Evolutionary conservation across 1,139 yeast species (phyloP).

Genomic region (Groenewaldozyma auringiensis): DNA sequence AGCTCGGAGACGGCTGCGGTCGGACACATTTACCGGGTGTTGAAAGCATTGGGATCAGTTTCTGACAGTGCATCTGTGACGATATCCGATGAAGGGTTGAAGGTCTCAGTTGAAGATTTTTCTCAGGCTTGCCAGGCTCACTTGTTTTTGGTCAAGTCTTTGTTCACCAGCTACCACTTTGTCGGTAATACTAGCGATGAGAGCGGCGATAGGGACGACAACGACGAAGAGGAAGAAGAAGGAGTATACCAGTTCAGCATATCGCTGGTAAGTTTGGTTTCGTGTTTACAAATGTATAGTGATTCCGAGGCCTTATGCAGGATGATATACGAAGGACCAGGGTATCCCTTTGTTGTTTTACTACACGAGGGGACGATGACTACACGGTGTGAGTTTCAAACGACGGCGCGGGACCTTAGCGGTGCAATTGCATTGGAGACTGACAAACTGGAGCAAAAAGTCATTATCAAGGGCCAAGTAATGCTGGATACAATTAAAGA

Average conservation of each 20-base stretch:
- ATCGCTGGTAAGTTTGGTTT: slow-evolving; percentile 21
- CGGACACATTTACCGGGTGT: slow-evolving; percentile 22
- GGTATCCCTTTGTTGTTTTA: slow-evolving; percentile 58
- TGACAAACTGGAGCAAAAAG: slow-evolving; percentile 53
- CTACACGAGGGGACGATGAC: slow-evolving; percentile 63
- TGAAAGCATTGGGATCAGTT: slow-evolving; percentile 23
- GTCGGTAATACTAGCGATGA: slow-evolving; percentile 6
- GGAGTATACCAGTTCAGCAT: slow-evolving; percentile 14
- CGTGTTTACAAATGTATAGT: slow-evolving; percentile 25
- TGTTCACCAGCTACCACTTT: slow-evolving; percentile 22
- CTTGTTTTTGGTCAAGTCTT: slow-evolving; percentile 18
- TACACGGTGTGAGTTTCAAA: slow-evolving; percentile 64
- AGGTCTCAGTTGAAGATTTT: slow-evolving; percentile 23
- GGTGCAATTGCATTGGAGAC: slow-evolving; percentile 27
- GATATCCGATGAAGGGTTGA: slow-evolving; percentile 25
- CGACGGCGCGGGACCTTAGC: slow-evolving; percentile 39
- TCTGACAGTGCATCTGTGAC: slow-evolving; percentile 20
- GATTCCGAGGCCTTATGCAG: slow-evolving; percentile 18
- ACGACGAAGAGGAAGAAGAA: slow-evolving; percentile 9
- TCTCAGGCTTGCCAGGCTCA: slow-evolving; percentile 26
- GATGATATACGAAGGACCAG: slow-evolving; percentile 46
- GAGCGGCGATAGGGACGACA: background rate
- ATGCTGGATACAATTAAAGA: slow-evolving; percentile 60
- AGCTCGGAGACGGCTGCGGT: slow-evolving; percentile 26
- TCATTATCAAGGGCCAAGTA: slow-evolving; percentile 59